Conservation (phyloP, 345 rosid species). For the Melaleuca alternifolia region DNA sequence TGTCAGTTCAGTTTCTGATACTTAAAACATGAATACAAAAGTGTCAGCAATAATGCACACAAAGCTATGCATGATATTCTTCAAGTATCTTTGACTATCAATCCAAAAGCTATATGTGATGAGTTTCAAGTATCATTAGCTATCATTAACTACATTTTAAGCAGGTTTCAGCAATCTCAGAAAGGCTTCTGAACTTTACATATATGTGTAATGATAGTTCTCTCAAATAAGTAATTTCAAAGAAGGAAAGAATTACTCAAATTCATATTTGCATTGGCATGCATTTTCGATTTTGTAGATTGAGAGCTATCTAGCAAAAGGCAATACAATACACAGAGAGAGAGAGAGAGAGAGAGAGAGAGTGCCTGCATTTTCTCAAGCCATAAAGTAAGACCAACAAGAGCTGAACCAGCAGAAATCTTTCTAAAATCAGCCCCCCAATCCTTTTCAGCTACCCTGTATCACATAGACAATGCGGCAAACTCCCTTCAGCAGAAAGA, state of each 20-base stretch:
- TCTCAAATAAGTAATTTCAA: not conserved
- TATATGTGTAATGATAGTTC: too few species aligned
- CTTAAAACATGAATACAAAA: not conserved
- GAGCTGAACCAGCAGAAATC: constrained; percentile 92
- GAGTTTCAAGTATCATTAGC: not conserved
- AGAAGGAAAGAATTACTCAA: not conserved
- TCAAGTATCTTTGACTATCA: not conserved
- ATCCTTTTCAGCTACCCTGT: constrained; percentile 87
- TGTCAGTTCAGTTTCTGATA: not conserved
- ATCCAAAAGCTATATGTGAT: not conserved
- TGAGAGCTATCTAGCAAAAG: not conserved
- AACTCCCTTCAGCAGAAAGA: not conserved
- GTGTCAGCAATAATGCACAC: not conserved
- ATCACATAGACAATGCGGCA: not conserved
- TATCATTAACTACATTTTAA: not conserved
- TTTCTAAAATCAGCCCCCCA: constrained; percentile 97
- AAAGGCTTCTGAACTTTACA: not conserved
- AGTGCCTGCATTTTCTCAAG: constrained; percentile 93
- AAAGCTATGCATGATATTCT: not conserved
- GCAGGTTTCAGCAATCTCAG: not conserved
- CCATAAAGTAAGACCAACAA: constrained; percentile 91
- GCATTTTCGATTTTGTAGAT: not conserved
- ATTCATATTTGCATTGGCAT: not conserved
- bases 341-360: constrained; percentile 2
- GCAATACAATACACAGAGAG: not conserved